A percentile compares a stretch with the other conserved stretches of the same genome.
Evolutionary conservation across 257 asterid species (phyloP).

Genomic region (Solanum peruvianum): DNA sequence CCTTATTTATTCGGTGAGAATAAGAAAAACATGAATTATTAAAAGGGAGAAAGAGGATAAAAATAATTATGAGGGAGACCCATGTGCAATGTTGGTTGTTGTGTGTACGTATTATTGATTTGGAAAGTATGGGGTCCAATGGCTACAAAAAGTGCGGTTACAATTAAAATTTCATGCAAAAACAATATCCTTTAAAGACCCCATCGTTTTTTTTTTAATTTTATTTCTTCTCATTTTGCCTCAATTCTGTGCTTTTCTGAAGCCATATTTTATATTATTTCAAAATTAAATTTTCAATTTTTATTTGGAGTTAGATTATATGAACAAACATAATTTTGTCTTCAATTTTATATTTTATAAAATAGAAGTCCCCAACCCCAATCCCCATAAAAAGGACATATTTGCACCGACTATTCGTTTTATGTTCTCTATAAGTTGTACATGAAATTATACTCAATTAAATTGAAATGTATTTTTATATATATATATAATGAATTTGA

Average conservation of each 20-base stretch:
- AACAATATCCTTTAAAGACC: neutral
- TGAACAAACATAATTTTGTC: neutral
- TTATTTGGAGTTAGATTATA: neutral
- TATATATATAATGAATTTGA: too few relatives aligned
- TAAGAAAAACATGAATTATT: neutral
- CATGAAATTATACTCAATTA: too few relatives aligned
- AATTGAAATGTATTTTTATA: too few relatives aligned
- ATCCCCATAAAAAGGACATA: neutral
- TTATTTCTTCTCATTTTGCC: neutral
- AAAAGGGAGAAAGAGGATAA: neutral
- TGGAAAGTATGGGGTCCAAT: neutral
- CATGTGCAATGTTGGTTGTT: slow-evolving; percentile 4
- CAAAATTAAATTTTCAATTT: neutral
- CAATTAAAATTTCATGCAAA: neutral
- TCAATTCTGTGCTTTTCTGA: neutral
- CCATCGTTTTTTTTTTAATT: neutral
- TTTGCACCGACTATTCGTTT: neutral
- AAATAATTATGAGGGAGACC: neutral
- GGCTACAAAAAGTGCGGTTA: neutral
- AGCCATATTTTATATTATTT: neutral
- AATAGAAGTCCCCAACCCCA: neutral
- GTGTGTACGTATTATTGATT: neutral
- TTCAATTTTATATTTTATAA: neutral
- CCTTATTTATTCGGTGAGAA: neutral
- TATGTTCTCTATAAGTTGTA: neutral